Evolutionary conservation across 176 grass and related monocot genomes (phyloP).

Genomic region (Saccharum officinarum): DNA sequence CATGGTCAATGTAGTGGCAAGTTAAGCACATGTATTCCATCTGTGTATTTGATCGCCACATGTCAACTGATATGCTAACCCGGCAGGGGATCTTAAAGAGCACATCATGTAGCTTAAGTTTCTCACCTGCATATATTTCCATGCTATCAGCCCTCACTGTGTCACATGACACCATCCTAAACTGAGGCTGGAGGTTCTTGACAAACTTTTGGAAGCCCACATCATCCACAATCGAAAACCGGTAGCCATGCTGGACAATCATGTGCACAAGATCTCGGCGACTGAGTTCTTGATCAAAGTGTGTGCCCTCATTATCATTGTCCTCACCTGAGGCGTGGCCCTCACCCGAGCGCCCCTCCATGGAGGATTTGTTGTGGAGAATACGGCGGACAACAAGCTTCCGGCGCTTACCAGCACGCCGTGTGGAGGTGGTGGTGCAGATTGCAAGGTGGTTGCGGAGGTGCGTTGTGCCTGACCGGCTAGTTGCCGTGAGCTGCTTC

Average conservation of each 20-base stretch:
- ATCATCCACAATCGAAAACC: conserved; percentile 86
- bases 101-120: conserved; percentile 63
- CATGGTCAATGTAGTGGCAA: conserved; percentile 82
- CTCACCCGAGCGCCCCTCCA: conserved; percentile 43
- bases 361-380: conserved; percentile 43
- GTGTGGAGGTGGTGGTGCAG: conserved; percentile 69
- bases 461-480: conserved; percentile 91
- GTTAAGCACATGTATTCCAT: conserved; percentile 84
- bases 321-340: conserved; percentile 41
- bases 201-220: conserved; percentile 83
- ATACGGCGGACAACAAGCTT: conserved; percentile 89
- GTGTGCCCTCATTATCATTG: conserved; percentile 39
- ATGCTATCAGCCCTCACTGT: conserved; percentile 85
- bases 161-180: conserved; percentile 82
- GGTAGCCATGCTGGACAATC: conserved; percentile 96
- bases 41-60: conserved; percentile 78
- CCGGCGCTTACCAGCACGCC: conserved; percentile 62
- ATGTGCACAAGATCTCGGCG: conserved; percentile 75
- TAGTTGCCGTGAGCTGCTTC: conserved; percentile 99
- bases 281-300: conserved; percentile 89
- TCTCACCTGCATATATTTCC: conserved; percentile 78
- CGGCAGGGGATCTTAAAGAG: conserved; percentile 60
- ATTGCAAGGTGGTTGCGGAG: conserved; percentile 87
- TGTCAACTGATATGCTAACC: conserved; percentile 83
- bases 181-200: conserved; percentile 90